These are phyloP conservation scores for Cladosporium velox DNA, from an alignment of 2,329 filamentous ascomycete genomes.

Conservation along the genomic window DNA sequence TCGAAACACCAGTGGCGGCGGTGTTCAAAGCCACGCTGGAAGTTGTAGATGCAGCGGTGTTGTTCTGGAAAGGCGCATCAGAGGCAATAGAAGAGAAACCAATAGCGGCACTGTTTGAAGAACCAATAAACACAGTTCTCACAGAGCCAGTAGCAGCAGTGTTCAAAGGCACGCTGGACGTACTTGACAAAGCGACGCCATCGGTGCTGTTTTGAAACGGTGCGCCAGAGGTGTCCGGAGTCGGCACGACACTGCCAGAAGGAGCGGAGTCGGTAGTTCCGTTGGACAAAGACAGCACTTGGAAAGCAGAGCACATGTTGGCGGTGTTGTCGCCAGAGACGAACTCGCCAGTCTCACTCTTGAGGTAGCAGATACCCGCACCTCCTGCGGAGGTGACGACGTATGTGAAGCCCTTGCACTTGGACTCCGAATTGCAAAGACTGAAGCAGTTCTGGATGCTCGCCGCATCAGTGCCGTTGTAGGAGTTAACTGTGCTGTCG, in stretches of 20 bases:
- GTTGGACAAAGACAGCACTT: not conserved
- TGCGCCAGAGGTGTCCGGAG: conserved; percentile 1
- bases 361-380: conserved; percentile 5
- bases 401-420: conserved; percentile 9
- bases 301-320: conserved; percentile 11
- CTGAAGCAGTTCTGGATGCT: conserved; percentile 1
- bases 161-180: not conserved
- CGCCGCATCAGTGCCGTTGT: conserved; percentile 4
- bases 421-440: not conserved
- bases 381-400: not conserved
- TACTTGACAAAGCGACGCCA: not conserved
- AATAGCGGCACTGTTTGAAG: not conserved
- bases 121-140: not conserved
- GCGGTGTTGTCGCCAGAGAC: not conserved
- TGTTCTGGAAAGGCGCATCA: not conserved
- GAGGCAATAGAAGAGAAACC: not conserved
- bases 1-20: not conserved
- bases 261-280: not conserved
- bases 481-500: conserved; percentile 15
- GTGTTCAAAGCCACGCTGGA: not conserved
- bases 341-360: conserved; percentile 2
- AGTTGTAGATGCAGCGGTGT: not conserved
- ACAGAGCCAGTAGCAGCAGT: not conserved
- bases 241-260: conserved; percentile 7
- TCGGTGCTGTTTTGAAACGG: conserved; percentile 11